These are phyloP conservation scores for Elaeis oleifera DNA, from an alignment of 202 grass and related monocot species.

Conservation along the genomic window DNA sequence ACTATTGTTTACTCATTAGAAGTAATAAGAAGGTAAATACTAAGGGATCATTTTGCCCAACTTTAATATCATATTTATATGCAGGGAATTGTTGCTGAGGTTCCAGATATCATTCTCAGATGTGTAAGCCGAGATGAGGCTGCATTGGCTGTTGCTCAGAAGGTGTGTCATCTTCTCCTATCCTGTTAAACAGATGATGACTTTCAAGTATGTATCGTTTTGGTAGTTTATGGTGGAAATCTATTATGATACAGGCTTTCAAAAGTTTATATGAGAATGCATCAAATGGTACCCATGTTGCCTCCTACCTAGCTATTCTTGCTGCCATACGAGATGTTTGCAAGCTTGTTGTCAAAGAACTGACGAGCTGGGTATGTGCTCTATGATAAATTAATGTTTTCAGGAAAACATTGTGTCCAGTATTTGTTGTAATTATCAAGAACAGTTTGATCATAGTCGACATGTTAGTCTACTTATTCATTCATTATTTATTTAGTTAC, in stretches of 20 bases:
- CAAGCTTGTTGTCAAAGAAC: constrained; percentile 81
- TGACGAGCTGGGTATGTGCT: constrained; percentile 78
- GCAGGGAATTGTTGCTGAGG: constrained; percentile 77
- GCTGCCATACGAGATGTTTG: constrained; percentile 74
- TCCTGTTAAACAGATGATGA: constrained; percentile 2
- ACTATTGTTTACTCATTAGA: no score
- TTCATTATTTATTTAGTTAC: no score
- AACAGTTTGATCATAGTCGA: no score
- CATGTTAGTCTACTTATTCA: no score
- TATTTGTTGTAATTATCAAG: no score
- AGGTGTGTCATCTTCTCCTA: constrained; percentile 36
- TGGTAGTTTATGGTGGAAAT: constrained; percentile 3
- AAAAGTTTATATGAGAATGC: constrained; percentile 82
- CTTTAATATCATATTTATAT: constrained; percentile 23
- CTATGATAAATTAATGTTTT: background rate
- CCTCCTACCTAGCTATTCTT: constrained; percentile 65
- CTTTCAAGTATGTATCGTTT: constrained; percentile 8
- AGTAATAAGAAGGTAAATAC: no score
- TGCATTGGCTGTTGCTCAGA: constrained; percentile 72
- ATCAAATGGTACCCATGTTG: constrained; percentile 50
- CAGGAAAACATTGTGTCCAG: no score
- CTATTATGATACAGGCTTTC: constrained; percentile 61
- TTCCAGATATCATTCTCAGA: constrained; percentile 85
- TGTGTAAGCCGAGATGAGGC: constrained; percentile 84
- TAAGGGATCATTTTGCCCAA: constrained; percentile 1